Conservation (phyloP, 2,329 filamentous ascomycete species). For the Tolypocladium inflatum region DNA sequence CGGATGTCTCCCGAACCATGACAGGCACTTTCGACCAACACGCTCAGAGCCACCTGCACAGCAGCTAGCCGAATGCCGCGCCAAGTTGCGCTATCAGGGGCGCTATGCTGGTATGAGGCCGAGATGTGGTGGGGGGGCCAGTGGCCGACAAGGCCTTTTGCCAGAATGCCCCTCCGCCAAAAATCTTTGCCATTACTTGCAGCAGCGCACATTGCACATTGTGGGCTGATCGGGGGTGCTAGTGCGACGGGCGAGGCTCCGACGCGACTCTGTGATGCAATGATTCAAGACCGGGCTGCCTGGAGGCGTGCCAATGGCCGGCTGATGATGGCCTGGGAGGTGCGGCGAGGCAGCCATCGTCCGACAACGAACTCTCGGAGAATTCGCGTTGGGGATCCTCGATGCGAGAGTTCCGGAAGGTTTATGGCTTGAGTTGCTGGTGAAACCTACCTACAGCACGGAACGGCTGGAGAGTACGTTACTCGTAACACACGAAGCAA, state of each 20-base stretch:
- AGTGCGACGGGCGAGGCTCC: not conserved
- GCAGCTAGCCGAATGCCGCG: not conserved
- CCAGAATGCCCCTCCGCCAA: not conserved
- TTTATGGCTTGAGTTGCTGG: not conserved
- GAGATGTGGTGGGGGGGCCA: not conserved
- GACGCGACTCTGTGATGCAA: not conserved
- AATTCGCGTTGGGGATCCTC: not conserved
- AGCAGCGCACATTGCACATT: not conserved
- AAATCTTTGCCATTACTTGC: not conserved
- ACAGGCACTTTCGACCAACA: not conserved
- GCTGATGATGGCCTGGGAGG: not conserved
- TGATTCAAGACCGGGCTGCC: not conserved
- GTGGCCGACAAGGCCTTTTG: not conserved
- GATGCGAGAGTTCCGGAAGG: not conserved
- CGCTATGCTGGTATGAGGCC: not conserved
- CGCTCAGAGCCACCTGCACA: not conserved
- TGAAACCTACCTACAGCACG: not conserved
- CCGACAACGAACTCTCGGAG: not conserved
- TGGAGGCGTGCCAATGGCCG: not conserved
- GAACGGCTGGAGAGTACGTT: not conserved
- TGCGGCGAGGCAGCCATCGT: not conserved
- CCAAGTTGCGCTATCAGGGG: not conserved
- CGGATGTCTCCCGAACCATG: not conserved
- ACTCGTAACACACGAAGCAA: not conserved
- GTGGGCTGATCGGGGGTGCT: not conserved